Base-by-base conservation (phyloP, 768 basidiomycete species). In the Xerocomus brunneocitrinus region DNA sequence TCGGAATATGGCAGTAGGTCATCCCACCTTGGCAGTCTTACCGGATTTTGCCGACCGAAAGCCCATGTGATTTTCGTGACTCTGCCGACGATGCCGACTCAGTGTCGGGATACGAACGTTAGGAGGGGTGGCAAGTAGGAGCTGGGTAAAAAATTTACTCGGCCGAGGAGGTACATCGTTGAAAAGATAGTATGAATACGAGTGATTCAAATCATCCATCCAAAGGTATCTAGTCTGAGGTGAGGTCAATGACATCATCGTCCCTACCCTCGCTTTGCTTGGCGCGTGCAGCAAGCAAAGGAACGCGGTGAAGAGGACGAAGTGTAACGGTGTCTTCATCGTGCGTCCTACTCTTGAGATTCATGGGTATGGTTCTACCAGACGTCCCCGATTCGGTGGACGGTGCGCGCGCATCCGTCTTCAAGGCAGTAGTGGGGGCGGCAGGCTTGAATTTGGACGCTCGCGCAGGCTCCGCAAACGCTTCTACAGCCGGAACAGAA, bases 241-340 rank as follows among this genome's bases (percentile, higher is more conserved):
- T 76, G 14, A 76, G 62, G 67, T 76, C 76, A 30, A 76, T 77
- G n/a, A 77, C 53, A 25, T 74, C 68, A 1, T 62, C 39, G 8
- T 62, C 49, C 47, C 16, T 49, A 7, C 13, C 25, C 31, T 53
- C 53, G 47, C 28, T 47, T 42, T 34, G 42, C 43, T 43, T 67
- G 16, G 58, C 54, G 9, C 63, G 66, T 31, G 66, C 63, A 16
- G 49, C 52, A 27, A 67, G 66, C 13, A 67, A 49, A 27, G 66
- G 66, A n/a, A 51, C 50, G 2, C 10, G 36, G 19, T 35, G 10
- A 22, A 41, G 42, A 2, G 51, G n/a, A 12, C 16, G 47, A 9
- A 38, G 45, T 8, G 4, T 40, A 14, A 14, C 16, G 4, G 4
- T 30, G 6, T 50, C 39, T 31, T 40, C 43, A 10, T 16, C 30